phyloP scores from a whole-genome alignment of 83 land plant genomes.

The Thuja plicata region DNA sequence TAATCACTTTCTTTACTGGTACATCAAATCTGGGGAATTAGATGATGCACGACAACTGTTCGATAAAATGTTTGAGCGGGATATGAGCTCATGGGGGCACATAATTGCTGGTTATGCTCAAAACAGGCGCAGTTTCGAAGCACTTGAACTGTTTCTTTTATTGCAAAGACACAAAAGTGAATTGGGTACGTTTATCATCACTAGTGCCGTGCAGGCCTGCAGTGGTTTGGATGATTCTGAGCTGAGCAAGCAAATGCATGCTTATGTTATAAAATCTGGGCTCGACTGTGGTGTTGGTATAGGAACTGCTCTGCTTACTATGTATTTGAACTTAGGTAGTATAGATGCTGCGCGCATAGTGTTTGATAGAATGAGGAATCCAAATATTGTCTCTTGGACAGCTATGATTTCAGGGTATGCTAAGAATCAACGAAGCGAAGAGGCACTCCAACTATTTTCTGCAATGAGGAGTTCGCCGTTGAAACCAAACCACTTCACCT shows the following conservation, averaged over 20 bases:
- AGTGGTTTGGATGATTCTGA: neutral
- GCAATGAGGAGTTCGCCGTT: slow-evolving; percentile 17
- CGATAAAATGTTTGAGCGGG: slow-evolving; percentile 4
- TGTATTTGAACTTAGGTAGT: slow-evolving; percentile 22
- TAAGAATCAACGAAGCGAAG: slow-evolving; percentile 13
- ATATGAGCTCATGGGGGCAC: slow-evolving; percentile 12
- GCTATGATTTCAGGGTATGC: slow-evolving; percentile 37
- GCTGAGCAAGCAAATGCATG: slow-evolving; percentile 31
- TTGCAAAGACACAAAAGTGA: neutral
- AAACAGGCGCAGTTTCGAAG: neutral
- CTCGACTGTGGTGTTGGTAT: slow-evolving; percentile 17
- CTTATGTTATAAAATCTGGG: slow-evolving; percentile 8
- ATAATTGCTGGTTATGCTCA: slow-evolving; percentile 8
- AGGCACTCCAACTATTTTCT: slow-evolving; percentile 20
- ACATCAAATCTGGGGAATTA: neutral
- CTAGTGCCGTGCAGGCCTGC: slow-evolving; percentile 16
- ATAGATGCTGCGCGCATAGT: slow-evolving; percentile 20
- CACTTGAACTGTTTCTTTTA: neutral
- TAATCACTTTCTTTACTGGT: neutral
- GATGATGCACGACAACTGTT: slow-evolving; percentile 5
- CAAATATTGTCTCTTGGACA: slow-evolving; percentile 20
- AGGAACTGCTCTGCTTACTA: slow-evolving; percentile 20
- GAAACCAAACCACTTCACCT: slow-evolving; percentile 22
- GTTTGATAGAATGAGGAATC: slow-evolving; percentile 28
- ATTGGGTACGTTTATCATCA: neutral